Percentiles rank a stretch among this genome's conserved stretches.
Conservation (phyloP, 768 basidiomycete genomes). For the Butyriboletus loyo region DNA sequence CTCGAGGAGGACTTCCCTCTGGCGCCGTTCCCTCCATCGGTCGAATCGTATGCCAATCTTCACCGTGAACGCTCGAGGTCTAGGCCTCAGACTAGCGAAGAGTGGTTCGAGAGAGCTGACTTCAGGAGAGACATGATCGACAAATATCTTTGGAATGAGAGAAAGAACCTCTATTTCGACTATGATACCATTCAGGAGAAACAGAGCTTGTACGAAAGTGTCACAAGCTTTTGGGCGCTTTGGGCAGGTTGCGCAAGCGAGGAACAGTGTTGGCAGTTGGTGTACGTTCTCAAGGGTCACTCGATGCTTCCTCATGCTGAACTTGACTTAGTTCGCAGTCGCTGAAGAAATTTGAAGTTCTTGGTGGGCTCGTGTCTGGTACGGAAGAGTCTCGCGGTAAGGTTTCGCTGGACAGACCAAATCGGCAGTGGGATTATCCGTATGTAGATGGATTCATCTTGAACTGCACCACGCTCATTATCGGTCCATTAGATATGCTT, state of each 20-base stretch:
- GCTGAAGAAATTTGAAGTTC: constrained; percentile 92
- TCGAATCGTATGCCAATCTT: constrained; percentile 65
- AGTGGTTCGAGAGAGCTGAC: constrained; percentile 92
- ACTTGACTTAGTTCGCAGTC: constrained; percentile 62
- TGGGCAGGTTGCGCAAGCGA: constrained; percentile 99
- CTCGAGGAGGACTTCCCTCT: constrained; percentile 90
- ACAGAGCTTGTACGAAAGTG: constrained; percentile 94
- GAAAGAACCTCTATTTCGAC: constrained; percentile 91
- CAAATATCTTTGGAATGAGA: constrained; percentile 95
- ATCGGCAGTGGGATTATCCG: constrained; percentile 99
- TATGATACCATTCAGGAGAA: constrained; percentile 90
- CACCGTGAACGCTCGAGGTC: constrained; percentile 55
- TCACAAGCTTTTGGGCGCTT: constrained; percentile 93
- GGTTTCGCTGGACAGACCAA: constrained; percentile 93
- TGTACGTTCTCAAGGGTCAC: constrained; percentile 52
- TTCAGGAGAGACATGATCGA: constrained; percentile 84
- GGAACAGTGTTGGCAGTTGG: constrained; percentile 88
- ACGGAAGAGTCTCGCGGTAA: constrained; percentile 96
- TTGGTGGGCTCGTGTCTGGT: constrained; percentile 92
- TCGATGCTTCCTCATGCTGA: constrained; percentile 15
- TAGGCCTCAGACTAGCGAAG: constrained; percentile 69
- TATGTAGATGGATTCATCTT: constrained; percentile 41
- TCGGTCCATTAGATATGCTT: constrained; percentile 54
- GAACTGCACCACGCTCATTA: constrained; percentile 5
- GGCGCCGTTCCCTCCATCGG: constrained; percentile 85